A percentile compares a stretch with the other conserved stretches of the same genome.
These are phyloP conservation scores for Salinomyces thailandicus DNA, from an alignment of 2,329 filamentous ascomycete species.

Conservation along the genomic window DNA sequence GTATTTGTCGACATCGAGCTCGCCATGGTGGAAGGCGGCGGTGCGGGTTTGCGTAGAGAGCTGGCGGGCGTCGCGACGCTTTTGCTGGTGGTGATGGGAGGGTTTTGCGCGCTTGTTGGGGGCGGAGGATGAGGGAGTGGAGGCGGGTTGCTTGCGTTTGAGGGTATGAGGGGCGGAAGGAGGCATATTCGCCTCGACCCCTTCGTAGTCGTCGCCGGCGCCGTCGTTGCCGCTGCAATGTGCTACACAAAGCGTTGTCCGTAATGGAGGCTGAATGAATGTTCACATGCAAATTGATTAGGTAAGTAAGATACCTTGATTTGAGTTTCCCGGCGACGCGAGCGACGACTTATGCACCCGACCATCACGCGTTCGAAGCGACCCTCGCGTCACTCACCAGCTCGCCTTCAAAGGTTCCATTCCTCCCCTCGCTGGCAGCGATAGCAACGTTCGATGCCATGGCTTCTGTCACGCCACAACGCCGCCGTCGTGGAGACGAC, in stretches of 20 bases:
- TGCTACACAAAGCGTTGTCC: neutral
- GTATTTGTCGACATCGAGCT: slow-evolving; percentile 77
- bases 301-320: no score
- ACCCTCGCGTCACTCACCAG: neutral
- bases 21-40: slow-evolving; percentile 55
- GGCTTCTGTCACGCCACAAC: slow-evolving; percentile 9
- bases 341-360: neutral
- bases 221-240: no score
- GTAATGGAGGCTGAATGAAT: neutral
- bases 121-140: no score
- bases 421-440: neutral
- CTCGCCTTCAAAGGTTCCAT: no score
- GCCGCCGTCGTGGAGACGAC: slow-evolving; percentile 7
- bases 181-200: no score
- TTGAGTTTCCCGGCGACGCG: no score
- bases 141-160: no score
- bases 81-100: slow-evolving; percentile 17
- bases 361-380: neutral
- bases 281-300: no score
- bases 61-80: slow-evolving; percentile 33
- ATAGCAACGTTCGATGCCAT: neutral
- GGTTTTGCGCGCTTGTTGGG: slow-evolving; percentile 3
- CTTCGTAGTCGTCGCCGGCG: no score
- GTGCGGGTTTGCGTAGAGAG: slow-evolving; percentile 37
- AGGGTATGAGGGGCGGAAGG: no score